Evolutionary conservation across 306 rosid species (phyloP).

Genomic region (Urtica urens): DNA sequence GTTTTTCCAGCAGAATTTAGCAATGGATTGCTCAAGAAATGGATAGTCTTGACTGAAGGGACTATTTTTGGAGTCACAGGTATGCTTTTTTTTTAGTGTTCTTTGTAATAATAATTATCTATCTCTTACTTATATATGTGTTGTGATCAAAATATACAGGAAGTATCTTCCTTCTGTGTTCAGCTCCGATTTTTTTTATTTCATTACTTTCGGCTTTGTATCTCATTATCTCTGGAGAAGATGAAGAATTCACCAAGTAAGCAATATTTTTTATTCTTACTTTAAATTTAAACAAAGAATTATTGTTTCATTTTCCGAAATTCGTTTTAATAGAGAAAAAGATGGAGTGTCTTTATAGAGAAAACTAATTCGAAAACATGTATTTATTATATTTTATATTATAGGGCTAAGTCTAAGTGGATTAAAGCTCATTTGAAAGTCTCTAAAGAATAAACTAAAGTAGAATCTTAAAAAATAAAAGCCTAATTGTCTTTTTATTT

Average conservation of each 20-base stretch:
- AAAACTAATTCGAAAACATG: too few species aligned
- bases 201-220: slow-evolving; percentile 55
- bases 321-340: too few species aligned
- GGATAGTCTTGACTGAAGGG: slow-evolving; percentile 16
- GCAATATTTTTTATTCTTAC: slow-evolving; percentile 18
- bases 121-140: too few species aligned
- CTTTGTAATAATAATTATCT: slow-evolving; percentile 8
- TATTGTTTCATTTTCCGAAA: too few species aligned
- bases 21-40: slow-evolving; percentile 8
- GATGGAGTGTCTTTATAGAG: too few species aligned
- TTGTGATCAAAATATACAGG: slow-evolving; percentile 25
- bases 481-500: too few species aligned
- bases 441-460: too few species aligned
- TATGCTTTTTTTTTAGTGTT: slow-evolving; percentile 4
- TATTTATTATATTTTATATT: too few species aligned
- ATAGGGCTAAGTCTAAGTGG: too few species aligned
- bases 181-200: slow-evolving; percentile 52
- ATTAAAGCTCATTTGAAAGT: too few species aligned
- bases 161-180: slow-evolving; percentile 38
- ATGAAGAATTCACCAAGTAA: slow-evolving; percentile 39
- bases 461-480: too few species aligned
- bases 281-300: too few species aligned
- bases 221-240: slow-evolving; percentile 44
- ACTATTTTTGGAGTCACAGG: slow-evolving; percentile 55
- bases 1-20: slow-evolving; percentile 33